Percentiles rank a stretch among this genome's conserved stretches.
phyloP scores from a whole-genome alignment of 2,329 filamentous ascomycete genomes.

The Diaporthe ilicicola region DNA sequence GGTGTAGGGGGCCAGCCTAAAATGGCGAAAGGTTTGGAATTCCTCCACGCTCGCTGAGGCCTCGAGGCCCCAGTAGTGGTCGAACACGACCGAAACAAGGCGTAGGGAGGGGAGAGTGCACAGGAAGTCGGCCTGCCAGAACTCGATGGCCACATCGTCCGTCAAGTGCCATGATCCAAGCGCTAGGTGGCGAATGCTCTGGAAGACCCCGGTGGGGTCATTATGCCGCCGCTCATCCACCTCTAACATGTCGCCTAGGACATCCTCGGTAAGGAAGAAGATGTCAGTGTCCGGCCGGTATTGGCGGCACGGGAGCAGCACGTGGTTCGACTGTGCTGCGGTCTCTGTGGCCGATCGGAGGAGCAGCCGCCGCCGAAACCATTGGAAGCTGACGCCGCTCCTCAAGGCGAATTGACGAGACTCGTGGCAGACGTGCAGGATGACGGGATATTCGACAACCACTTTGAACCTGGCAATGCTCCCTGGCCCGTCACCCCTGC shows the following conservation, averaged over 20 bases:
- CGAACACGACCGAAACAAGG: constrained; percentile 11
- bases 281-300: constrained; percentile 23
- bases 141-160: background rate
- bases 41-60: background rate
- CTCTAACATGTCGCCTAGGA: constrained; percentile 1
- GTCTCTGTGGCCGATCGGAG: background rate
- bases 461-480: constrained; percentile 2
- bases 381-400: constrained; percentile 9
- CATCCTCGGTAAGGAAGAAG: constrained; percentile 8
- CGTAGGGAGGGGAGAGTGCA: constrained; percentile 12
- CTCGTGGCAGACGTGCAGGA: constrained; percentile 16
- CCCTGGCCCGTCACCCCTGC: background rate
- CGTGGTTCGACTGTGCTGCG: background rate
- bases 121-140: constrained; percentile 9
- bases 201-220: constrained; percentile 7
- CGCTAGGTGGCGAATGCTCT: constrained; percentile 4
- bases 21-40: background rate
- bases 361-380: background rate
- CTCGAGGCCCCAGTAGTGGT: constrained; percentile 4
- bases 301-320: constrained; percentile 18
- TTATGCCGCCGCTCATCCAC: background rate
- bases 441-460: constrained; percentile 13
- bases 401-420: background rate
- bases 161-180: constrained; percentile 21
- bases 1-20: background rate